Conservation (phyloP, 2,329 filamentous ascomycete species). For the Apiospora phragmitis region DNA sequence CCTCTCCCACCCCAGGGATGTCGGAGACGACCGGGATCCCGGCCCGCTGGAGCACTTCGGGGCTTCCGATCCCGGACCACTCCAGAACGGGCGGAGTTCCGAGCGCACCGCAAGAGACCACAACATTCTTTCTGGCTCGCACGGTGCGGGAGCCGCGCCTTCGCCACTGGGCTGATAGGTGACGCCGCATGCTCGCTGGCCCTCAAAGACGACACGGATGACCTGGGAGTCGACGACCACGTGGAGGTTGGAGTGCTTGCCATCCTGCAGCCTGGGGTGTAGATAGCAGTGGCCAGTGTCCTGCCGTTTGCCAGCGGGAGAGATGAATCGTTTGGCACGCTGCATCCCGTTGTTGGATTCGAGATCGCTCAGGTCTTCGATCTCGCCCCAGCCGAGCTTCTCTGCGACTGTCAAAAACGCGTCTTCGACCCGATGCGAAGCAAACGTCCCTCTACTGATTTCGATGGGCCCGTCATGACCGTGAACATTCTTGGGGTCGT, state of each 20-base stretch:
- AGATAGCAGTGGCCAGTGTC: conserved; percentile 29
- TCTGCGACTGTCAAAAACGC: conserved; percentile 47
- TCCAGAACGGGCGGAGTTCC: conserved; percentile 59
- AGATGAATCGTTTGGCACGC: conserved; percentile 25
- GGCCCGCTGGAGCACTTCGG: conserved; percentile 40
- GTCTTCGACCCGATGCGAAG: conserved; percentile 39
- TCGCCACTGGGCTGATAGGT: conserved; percentile 52
- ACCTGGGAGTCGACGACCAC: conserved; percentile 32
- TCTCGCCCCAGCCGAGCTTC: conserved; percentile 47
- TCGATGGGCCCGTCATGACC: conserved; percentile 49
- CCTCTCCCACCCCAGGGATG: conserved; percentile 52
- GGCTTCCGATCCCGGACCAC: conserved; percentile 60
- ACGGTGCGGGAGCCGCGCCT: conserved; percentile 36
- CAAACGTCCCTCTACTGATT: conserved; percentile 47
- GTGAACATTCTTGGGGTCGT: conserved; percentile 42
- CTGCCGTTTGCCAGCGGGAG: conserved; percentile 28
- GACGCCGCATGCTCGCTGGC: conserved; percentile 39
- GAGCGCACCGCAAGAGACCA: conserved; percentile 48
- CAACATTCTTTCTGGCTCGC: conserved; percentile 56
- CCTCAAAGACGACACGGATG: conserved; percentile 53
- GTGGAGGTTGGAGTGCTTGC: conserved; percentile 31
- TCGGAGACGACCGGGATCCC: conserved; percentile 51
- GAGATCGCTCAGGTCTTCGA: conserved; percentile 49
- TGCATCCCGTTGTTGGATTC: conserved; percentile 38
- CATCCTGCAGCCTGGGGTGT: conserved; percentile 28